A percentile compares a stretch with the other conserved stretches of the same genome.
Evolutionary conservation across 805 yeast species (phyloP).

Genomic region (Debaryomyces tyrocola): DNA sequence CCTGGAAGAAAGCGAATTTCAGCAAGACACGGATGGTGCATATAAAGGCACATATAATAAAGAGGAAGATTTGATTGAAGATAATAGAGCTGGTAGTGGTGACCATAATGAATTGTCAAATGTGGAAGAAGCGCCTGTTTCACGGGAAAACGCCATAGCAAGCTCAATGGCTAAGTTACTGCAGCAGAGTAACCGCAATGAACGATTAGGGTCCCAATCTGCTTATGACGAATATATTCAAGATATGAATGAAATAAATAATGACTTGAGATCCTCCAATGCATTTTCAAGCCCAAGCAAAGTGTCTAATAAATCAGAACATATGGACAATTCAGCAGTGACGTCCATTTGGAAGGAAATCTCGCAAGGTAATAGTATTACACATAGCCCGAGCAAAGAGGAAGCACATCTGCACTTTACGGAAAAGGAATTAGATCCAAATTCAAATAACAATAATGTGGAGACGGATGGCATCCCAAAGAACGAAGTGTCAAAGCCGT

Average conservation of each 20-base stretch:
- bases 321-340: not conserved
- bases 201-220: not conserved
- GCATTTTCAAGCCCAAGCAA: not conserved
- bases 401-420: not conserved
- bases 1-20: slow-evolving; percentile 6
- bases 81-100: not conserved
- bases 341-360: not conserved
- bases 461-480: not conserved
- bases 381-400: not conserved
- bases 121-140: not conserved
- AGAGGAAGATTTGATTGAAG: not conserved
- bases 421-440: not conserved
- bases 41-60: not conserved
- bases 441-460: not conserved
- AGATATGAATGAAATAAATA: slow-evolving; percentile 17
- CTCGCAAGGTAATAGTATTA: not conserved
- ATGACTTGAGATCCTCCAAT: slow-evolving; percentile 10
- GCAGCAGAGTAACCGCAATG: too few species aligned
- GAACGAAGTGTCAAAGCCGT: not conserved
- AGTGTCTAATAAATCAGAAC: not conserved
- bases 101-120: not conserved
- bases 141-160: not conserved
- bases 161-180: too few species aligned
- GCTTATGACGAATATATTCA: slow-evolving; percentile 13
- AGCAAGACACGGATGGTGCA: slow-evolving; percentile 2